Percentiles rank a stretch among this genome's conserved stretches.
Conservation (phyloP, 371 early-diverging fungal genomes). For the Parasitella parasitica region DNA sequence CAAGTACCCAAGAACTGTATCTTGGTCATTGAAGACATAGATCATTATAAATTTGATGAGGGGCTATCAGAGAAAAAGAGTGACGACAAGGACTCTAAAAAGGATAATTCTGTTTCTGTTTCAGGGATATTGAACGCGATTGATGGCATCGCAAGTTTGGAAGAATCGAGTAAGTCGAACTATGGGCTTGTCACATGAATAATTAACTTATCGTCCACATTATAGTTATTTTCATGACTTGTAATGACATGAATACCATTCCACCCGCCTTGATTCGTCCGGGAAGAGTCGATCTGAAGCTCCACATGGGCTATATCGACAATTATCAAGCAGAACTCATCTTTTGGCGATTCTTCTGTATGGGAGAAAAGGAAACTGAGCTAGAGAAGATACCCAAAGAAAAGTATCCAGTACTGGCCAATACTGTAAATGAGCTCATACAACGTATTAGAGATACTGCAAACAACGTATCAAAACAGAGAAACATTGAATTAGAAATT, state of each 20-base stretch:
- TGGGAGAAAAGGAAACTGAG: constrained; percentile 1
- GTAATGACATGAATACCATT: constrained; percentile 90
- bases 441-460: constrained; percentile 2
- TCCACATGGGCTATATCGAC: constrained; percentile 78
- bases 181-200: too few relatives aligned
- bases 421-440: constrained; percentile 8
- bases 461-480: not conserved
- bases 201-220: not conserved
- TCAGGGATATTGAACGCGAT: constrained; percentile 71
- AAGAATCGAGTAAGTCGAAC: constrained; percentile 36
- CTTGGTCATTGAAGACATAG: constrained; percentile 96
- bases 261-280: constrained; percentile 96
- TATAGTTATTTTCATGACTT: constrained; percentile 87
- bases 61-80: constrained; percentile 29
- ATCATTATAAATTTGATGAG: constrained; percentile 50
- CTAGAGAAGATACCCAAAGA: constrained; percentile 14
- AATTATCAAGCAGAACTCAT: constrained; percentile 63
- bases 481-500: constrained; percentile 18
- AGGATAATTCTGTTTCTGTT: constrained; percentile 7
- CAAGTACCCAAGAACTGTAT: constrained; percentile 84
- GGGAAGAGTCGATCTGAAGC: constrained; percentile 91
- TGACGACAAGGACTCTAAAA: constrained; percentile 1
- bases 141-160: constrained; percentile 77
- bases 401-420: not conserved
- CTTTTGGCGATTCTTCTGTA: constrained; percentile 49